Evolutionary conservation across 129 eudicot genomes (phyloP), one percentile per base, ranked within the genome.

Genomic region (Ambrosia artemisiifolia): DNA sequence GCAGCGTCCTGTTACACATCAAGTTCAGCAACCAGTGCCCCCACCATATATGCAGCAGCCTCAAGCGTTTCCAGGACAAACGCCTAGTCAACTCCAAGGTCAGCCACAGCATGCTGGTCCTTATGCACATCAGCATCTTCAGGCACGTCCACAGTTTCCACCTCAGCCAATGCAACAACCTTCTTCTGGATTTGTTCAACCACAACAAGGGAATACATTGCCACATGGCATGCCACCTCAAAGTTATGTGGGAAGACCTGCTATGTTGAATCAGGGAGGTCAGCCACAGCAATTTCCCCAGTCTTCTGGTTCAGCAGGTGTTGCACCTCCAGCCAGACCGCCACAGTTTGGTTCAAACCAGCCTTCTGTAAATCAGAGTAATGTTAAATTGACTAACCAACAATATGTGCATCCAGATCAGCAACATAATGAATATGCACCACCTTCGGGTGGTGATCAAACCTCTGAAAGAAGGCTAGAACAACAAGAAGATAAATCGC

Each of bases 1-100:
- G 57, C 91, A 83, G 67, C 89, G 85, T 57, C 93, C 96, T 50
- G 80, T 72, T 20, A 56, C 81, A 72, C 94, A 83, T 74, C 85
- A 83, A 48, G 85, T 54, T 75, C 95, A 85, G 67, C 96, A 89
- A 62, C 75, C 81, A 33, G 19, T 69, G 40, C 81, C 83, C 51
- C 89, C 86, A 67, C 93, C 78, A 36, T 84, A 84, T 47, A 75
- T 72, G 56, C 98, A 87, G 54, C 95, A 77, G 38, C 75, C 89
- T 44, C 96, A 85, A 72, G 56, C 85, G 16, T 82, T 78, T 74
- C 72, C 79, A 42, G 86, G 79, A 28, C 93, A 84, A 72, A 40
- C 73, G 12, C 67, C 80, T 48, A 81, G 81, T 49, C 75, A 71
- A 50, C 50, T 72, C 74, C 89, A 76, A 54, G 66, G 67, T 75